phyloP scores from a whole-genome alignment of 2,329 filamentous ascomycete species.

The Moelleriella libera region DNA sequence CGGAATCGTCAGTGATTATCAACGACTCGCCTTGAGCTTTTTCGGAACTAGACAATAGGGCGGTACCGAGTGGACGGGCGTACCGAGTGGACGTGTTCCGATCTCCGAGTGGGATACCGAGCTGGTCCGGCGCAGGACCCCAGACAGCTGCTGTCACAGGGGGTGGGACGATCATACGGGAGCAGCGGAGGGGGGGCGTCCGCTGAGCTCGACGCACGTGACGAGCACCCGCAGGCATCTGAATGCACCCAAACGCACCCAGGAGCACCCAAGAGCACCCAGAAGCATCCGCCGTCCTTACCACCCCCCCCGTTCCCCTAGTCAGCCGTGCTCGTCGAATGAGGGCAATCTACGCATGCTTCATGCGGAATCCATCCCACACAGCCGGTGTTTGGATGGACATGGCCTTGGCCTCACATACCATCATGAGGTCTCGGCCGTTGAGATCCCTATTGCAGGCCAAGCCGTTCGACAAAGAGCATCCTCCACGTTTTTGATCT shows the following conservation, averaged over 20 bases:
- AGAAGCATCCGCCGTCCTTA: too few relatives aligned
- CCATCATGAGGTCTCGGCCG: neutral
- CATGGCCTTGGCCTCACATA: neutral
- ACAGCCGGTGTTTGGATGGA: neutral
- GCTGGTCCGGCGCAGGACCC: neutral
- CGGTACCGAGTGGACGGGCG: too few relatives aligned
- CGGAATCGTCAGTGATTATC: neutral
- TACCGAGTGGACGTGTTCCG: neutral
- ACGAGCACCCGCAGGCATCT: neutral
- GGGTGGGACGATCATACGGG: too few relatives aligned
- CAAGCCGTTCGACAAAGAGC: too few relatives aligned
- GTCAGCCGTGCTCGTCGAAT: too few relatives aligned
- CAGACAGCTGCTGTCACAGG: too few relatives aligned
- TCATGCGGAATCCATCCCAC: neutral
- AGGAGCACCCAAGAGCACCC: too few relatives aligned
- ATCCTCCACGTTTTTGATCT: too few relatives aligned
- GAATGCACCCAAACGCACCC: too few relatives aligned
- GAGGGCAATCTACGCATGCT: neutral
- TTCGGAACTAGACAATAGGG: too few relatives aligned
- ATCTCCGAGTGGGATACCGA: neutral
- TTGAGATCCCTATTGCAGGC: neutral
- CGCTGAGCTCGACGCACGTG: neutral
- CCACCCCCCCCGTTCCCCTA: too few relatives aligned
- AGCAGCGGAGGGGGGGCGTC: neutral
- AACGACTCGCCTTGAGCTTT: too few relatives aligned